Conservation (phyloP, 805 yeast species). For the Yamadazyma phyllophila region DNA sequence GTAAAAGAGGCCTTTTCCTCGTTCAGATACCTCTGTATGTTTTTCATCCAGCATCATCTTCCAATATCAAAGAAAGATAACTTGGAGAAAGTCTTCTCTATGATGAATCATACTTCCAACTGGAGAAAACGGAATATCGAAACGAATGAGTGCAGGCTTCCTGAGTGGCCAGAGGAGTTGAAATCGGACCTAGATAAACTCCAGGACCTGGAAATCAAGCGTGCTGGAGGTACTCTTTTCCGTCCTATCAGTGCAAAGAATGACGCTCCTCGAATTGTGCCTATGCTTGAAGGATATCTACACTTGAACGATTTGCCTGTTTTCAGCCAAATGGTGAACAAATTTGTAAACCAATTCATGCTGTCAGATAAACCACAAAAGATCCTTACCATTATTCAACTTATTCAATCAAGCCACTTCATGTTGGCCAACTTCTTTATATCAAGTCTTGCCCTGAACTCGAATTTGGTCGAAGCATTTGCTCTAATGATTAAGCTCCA, state of each 20-base stretch:
- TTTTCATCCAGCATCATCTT: constrained; percentile 21
- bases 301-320: constrained; percentile 30
- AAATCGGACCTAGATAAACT: constrained; percentile 12
- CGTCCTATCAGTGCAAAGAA: constrained; percentile 24
- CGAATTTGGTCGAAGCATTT: constrained; percentile 24
- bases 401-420: constrained; percentile 25
- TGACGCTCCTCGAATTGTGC: constrained; percentile 15
- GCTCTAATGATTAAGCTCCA: constrained; percentile 22
- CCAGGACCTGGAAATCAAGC: constrained; percentile 7
- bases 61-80: constrained; percentile 10
- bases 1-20: constrained; percentile 21
- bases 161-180: constrained; percentile 5
- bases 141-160: constrained; percentile 14
- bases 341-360: constrained; percentile 15
- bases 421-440: constrained; percentile 26
- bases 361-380: constrained; percentile 11
- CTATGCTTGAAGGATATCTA: constrained; percentile 29
- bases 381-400: constrained; percentile 7
- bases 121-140: constrained; percentile 25
- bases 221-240: constrained; percentile 11
- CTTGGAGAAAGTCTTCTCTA: constrained; percentile 7
- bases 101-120: constrained; percentile 9
- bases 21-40: constrained; percentile 21
- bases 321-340: constrained; percentile 22
- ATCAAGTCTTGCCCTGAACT: constrained; percentile 24